Evolutionary conservation across 306 rosid species (phyloP), one percentile per base, ranked within the genome.

Genomic region (Fagus crenata): DNA sequence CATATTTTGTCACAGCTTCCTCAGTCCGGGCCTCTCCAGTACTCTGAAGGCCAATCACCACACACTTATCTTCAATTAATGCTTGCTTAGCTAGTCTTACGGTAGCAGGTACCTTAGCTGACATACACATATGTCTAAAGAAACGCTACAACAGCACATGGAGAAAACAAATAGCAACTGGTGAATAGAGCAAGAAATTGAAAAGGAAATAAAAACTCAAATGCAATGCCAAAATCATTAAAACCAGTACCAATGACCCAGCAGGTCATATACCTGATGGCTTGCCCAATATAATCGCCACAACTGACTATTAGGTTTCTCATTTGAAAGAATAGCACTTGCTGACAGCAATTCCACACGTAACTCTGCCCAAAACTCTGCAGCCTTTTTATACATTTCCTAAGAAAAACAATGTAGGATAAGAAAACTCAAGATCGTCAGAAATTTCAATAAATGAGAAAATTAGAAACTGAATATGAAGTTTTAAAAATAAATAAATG

Each of bases 271-370:
- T 89, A 95, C 99, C 96, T 95, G 99, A 88, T 95, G 99, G 81
- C 97, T 91, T 64, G 99, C 99, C 99, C 99, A 95, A 81, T 90
- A 95, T 60, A 95, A 78, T 77, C 99, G 87, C 99, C 99, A 95
- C 22, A 95, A 75, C 80, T 95, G 99, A 89, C 95, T 81, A 80
- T 69, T 88, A 67, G 97, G 97, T 72, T 86, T 95, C 58, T 95
- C 97, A 84, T 78, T 83, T 53, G 82, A 81, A 54, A 89, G 82
- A 81, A 87, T 82, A 8, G 93, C 82, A 87, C 88, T 67, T 54
- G 99, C 97, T 55, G 97, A 76, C 61, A 95, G 78, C 78, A 95
- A 84, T 73, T 95, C 97, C 61, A 88, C 83, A 6, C 99, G 93
- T 79, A 95, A 86, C 80, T 88, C 92, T 72, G 93, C 89, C 99